Conservation (phyloP, 208 protist species). For the Leishmania guyanensis region DNA sequence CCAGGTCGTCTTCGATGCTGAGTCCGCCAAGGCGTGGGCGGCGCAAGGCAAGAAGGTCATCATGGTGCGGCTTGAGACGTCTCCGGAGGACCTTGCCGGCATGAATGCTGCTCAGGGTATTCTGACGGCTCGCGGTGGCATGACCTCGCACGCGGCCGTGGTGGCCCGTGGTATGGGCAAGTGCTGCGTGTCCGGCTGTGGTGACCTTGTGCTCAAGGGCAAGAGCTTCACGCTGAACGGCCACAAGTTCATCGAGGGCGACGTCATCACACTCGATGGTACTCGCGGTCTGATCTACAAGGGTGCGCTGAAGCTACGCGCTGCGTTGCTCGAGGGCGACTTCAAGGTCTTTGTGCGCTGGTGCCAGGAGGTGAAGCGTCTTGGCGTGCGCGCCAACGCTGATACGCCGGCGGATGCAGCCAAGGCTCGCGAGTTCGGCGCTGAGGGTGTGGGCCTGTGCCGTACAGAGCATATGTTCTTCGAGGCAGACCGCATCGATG, state of each 20-base stretch:
- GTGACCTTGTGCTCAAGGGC: slow-evolving; percentile 65
- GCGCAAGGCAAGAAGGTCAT: slow-evolving; percentile 80
- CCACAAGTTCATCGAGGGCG: slow-evolving; percentile 68
- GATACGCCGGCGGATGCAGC: slow-evolving; percentile 85
- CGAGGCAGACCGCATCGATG: slow-evolving; percentile 77
- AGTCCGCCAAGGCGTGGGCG: slow-evolving; percentile 64
- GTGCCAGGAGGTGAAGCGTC: slow-evolving; percentile 71
- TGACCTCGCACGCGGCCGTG: slow-evolving; percentile 97
- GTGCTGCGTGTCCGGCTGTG: slow-evolving; percentile 92
- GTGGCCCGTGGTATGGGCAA: slow-evolving; percentile 96
- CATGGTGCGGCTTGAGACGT: slow-evolving; percentile 94
- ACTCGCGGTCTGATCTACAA: slow-evolving; percentile 85
- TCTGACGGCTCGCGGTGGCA: slow-evolving; percentile 93
- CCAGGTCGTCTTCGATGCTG: slow-evolving; percentile 89
- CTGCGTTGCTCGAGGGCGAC: slow-evolving; percentile 67
- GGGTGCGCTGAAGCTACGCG: slow-evolving; percentile 65
- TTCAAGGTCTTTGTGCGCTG: slow-evolving; percentile 85
- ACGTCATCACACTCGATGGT: slow-evolving; percentile 93
- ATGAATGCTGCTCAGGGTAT: slow-evolving; percentile 92
- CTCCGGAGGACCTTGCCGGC: slow-evolving; percentile 93
- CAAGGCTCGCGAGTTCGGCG: slow-evolving; percentile 85
- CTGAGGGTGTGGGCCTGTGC: slow-evolving; percentile 95
- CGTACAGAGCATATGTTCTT: slow-evolving; percentile 98
- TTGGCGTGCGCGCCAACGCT: slow-evolving; percentile 92
- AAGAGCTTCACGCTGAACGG: slow-evolving; percentile 76